Conservation (phyloP, 2,329 filamentous ascomycete species). For the Exophiala viscosa region DNA sequence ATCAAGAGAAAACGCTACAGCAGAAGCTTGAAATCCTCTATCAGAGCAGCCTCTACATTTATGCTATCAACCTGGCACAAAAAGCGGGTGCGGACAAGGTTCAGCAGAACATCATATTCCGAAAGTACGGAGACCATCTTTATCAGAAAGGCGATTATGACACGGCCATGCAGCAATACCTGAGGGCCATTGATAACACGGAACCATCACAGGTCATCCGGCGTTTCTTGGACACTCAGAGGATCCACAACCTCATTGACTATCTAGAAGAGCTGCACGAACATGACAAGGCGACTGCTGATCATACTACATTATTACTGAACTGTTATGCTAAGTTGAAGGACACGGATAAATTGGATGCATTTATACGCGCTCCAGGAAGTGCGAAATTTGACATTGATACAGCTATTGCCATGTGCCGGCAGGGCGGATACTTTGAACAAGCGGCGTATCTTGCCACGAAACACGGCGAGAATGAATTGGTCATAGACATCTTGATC, state of each 20-base stretch:
- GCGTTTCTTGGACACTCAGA: constrained; percentile 95
- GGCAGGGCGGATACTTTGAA: constrained; percentile 93
- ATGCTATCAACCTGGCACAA: constrained; percentile 89
- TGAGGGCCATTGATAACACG: constrained; percentile 91
- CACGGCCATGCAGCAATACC: constrained; percentile 97
- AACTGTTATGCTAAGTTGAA: constrained; percentile 99
- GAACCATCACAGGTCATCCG: constrained; percentile 95
- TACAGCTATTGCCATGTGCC: constrained; percentile 94
- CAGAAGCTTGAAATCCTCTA: constrained; percentile 92
- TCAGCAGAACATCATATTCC: constrained; percentile 87
- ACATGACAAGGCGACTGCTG: constrained; percentile 84
- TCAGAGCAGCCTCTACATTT: constrained; percentile 84
- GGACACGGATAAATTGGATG: constrained; percentile 91
- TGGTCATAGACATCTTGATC: constrained; percentile 92
- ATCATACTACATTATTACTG: constrained; percentile 88
- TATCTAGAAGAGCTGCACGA: constrained; percentile 96
- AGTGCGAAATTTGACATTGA: constrained; percentile 96
- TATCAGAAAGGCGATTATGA: constrained; percentile 96
- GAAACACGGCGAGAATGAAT: constrained; percentile 86
- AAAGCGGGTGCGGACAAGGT: constrained; percentile 75
- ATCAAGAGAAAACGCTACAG: constrained; percentile 84
- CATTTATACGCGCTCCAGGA: constrained; percentile 92
- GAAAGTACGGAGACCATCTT: constrained; percentile 87
- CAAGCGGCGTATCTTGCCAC: constrained; percentile 94
- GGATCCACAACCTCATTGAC: constrained; percentile 94